Evolutionary conservation across 2,329 filamentous ascomycete genomes (phyloP), one percentile per base, ranked within the genome.

Genomic region (Aspergillus niger): DNA sequence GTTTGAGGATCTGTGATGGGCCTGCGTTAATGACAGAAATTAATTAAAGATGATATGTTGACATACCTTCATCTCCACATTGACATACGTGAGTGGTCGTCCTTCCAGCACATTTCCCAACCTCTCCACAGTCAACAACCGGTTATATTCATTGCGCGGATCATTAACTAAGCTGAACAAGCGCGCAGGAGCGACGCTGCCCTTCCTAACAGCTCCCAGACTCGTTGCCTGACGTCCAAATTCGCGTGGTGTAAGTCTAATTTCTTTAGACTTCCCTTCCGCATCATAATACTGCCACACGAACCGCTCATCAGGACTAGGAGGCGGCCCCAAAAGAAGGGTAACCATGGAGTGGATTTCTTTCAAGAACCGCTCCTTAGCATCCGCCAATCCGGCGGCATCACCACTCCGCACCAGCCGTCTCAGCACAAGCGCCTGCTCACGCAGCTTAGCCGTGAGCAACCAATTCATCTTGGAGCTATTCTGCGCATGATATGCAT

Each of bases 101-200:
- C 91, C 91, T 49, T 90, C 90, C 58, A 91, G 87, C 5, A 96
- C 84, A 70, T 96, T 96, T 20, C 91, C 91, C 2, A 96, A 86
- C 26, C 90, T 83, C 67, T 89, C 84, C 6, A 96, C 91, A 2
- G 89, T 92, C 63, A 96, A 80, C 5, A 91, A 85, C 1, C 85
- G 85, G 64, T 89, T 83, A 63, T 90, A 89, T 36, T 86, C 81
- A 75, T 96, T 90, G 8, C 92, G 86, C 5, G 92, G 92, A 73
- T 96, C 92, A 72, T 96, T 89, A 52, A 96, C 90, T 1, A 97
- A 84, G 36, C 90, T 94, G 68, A 96, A 89, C 76, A 94, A 24
- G 10, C 60, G 32, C 1, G 58, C 52, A 0, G 64, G 66, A 8
- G 65, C 62, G 8, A 66, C 56, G 30, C 5, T 38, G 17, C 13